Percentiles rank a stretch among this genome's conserved stretches.
These are phyloP conservation scores for Limnanthes douglasii DNA, from an alignment of 345 rosid species.

Conservation along the genomic window DNA sequence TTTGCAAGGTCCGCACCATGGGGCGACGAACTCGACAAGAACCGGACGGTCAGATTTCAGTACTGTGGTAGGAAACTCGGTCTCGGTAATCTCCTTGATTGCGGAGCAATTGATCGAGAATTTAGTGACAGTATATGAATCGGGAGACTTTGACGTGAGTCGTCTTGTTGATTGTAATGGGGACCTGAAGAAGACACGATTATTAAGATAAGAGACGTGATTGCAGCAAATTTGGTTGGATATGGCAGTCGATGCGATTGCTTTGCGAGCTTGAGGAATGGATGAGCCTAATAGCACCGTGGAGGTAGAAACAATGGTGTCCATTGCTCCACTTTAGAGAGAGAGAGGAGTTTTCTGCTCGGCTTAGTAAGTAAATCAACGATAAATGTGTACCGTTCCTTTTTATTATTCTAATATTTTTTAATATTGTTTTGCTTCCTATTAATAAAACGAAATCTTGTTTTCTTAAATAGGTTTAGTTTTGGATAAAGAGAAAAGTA, in stretches of 20 bases:
- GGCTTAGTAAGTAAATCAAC: too few relatives aligned
- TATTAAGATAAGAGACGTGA: constrained; percentile 3
- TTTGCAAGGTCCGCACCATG: constrained; percentile 91
- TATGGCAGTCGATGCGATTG: background rate
- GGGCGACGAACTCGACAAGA: constrained; percentile 76
- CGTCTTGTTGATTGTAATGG: background rate
- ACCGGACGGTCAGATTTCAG: constrained; percentile 56
- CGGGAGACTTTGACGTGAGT: background rate
- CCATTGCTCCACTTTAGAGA: constrained; percentile 17
- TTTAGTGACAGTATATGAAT: background rate
- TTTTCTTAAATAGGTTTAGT: too few relatives aligned
- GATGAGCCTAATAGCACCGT: constrained; percentile 11
- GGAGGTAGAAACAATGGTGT: constrained; percentile 15
- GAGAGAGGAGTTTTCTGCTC: too few relatives aligned
- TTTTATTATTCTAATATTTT: too few relatives aligned
- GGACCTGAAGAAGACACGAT: constrained; percentile 12
- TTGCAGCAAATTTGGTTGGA: constrained; percentile 11
- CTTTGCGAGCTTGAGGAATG: constrained; percentile 3
- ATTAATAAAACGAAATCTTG: too few relatives aligned
- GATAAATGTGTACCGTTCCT: too few relatives aligned
- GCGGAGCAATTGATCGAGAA: constrained; percentile 22
- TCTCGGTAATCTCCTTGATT: constrained; percentile 40
- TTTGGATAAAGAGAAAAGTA: too few relatives aligned
- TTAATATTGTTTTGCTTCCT: too few relatives aligned
- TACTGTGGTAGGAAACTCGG: constrained; percentile 39